These are phyloP conservation scores for Aristolochia californica DNA, from an alignment of 164 flowering plant genomes.

Conservation along the genomic window DNA sequence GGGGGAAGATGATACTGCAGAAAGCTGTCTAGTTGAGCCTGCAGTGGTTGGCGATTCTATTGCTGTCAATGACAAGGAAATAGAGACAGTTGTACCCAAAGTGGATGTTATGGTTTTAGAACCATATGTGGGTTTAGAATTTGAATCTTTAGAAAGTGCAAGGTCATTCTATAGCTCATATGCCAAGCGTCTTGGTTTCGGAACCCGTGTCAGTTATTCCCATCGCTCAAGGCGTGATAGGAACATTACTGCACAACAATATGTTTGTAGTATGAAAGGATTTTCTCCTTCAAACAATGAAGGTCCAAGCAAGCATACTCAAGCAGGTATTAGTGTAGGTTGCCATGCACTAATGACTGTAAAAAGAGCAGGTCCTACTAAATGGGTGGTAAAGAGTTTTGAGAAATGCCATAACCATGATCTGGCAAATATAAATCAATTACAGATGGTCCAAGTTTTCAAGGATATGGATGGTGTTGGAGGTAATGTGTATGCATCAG, in stretches of 20 bases:
- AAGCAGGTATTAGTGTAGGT: slow-evolving; percentile 40
- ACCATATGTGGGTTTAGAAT: slow-evolving; percentile 71
- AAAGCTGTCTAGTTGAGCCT: neutral
- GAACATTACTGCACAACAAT: slow-evolving; percentile 27
- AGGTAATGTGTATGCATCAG: neutral
- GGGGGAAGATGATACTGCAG: neutral
- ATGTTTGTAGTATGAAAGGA: slow-evolving; percentile 54
- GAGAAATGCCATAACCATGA: slow-evolving; percentile 74
- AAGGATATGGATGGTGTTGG: slow-evolving; percentile 16
- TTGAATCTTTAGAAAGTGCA: slow-evolving; percentile 57
- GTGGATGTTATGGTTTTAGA: slow-evolving; percentile 1
- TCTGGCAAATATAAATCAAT: slow-evolving; percentile 64
- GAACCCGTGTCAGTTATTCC: slow-evolving; percentile 30
- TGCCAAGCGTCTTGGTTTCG: slow-evolving; percentile 58
- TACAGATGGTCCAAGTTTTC: slow-evolving; percentile 54
- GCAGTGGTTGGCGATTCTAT: neutral
- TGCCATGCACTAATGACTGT: slow-evolving; percentile 68
- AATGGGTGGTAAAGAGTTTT: slow-evolving; percentile 65
- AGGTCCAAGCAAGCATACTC: slow-evolving; percentile 10
- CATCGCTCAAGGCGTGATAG: slow-evolving; percentile 44
- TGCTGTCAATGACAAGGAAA: neutral
- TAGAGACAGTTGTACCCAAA: neutral
- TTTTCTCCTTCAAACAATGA: slow-evolving; percentile 20
- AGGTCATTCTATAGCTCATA: slow-evolving; percentile 53
- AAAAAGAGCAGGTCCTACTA: slow-evolving; percentile 60